Base-by-base conservation (phyloP, 352 stramenopile genomes). In the Globisporangium middletonii region DNA sequence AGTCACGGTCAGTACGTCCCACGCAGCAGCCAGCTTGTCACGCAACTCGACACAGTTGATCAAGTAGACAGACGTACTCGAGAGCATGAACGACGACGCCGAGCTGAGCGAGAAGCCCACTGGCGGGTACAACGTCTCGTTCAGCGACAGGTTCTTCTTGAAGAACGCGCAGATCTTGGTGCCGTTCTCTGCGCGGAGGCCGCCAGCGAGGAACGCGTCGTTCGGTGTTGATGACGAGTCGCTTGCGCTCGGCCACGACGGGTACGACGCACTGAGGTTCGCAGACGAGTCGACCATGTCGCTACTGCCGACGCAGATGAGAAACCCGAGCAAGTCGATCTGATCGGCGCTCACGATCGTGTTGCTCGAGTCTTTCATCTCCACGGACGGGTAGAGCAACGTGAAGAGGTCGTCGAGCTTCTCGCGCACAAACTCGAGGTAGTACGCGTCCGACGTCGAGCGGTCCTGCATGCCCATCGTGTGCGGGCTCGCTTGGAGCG, bases 381-480 rank as follows among this genome's bases (percentile, higher is more conserved):
- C 65, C 13, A 80, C 66, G 0, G 77, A 84, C 19, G 78, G 80
- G 43, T 82, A 92, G 28, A 94, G 55, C 35, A 94, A 60, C 44
- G 67, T 60, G 60, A 94, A 88, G 23, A 94, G 65, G 50, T 88
- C 79, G 37, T 86, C 77, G 30, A 94, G 70, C 57, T 94, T 88
- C 55, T 89, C 79, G 26, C 81, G 75, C 41, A 92, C 77, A 65
- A 92, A 94, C 19, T 77, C 65, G 50, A 94, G 51, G 58, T 92
- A 90, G 65, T 94, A 91, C 27, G 77, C 66, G 50, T 94, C 84
- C 33, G 79, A 81, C 18, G 81, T 90, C 27, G 81, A 90, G 16
- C 84, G 76, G 58, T 94, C 79, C 41, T 84, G 77, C 73, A 94
- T 83, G 3, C 81, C 84, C 37, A 90, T 69, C 0, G 79, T 86